Evolutionary conservation across 305 asterid species (phyloP), one percentile per base, ranked within the genome.

Genomic region (Fraxinus velutina): DNA sequence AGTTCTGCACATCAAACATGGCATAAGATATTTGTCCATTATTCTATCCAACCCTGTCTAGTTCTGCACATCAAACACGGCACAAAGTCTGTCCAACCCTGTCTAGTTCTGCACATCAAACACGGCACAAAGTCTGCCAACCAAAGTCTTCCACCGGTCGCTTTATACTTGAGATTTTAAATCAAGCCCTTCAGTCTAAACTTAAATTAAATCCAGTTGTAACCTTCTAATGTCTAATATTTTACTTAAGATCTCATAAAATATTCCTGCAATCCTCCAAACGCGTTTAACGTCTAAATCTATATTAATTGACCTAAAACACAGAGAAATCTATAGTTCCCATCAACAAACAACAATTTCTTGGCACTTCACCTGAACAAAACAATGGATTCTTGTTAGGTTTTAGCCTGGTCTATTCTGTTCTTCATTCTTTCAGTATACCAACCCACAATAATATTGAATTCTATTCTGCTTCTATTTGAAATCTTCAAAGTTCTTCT

Each of bases 171-270:
- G 17, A 80, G 15, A 73, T 80, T 79, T 81, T 84, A 66, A 66
- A 27, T n/a, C 73, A 9, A 3, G 10, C 34, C 17, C 17, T 64
- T 0, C n/a, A 10, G 73, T 64, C 73, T 22, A 64, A 24, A 24
- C 73, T 64, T 22, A n/a, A 64, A 24, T 64, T 8, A 64, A 17
- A 75, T 85, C 57, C 39, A 10, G 73, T 36, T 72, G 88, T 86
- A 86, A 76, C 86, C 79, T 83, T 86, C 87, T 76, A 6, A 3
- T 71, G 55, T 78, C 33, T n/a, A 13, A 82, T 84, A 82, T 88
- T 86, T 47, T 60, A 86, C 82, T 79, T 5, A 5, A 82, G 32
- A 27, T 66, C 29, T 75, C 8, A 7, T 19, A 62, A 72, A 84
- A 60, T 10, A 7, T 10, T 77, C 81, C 55, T 15, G 37, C 57